Evolutionary conservation across 805 yeast genomes (phyloP), one percentile per base, ranked within the genome.

Genomic region (Sungouiozyma intestinalis): DNA sequence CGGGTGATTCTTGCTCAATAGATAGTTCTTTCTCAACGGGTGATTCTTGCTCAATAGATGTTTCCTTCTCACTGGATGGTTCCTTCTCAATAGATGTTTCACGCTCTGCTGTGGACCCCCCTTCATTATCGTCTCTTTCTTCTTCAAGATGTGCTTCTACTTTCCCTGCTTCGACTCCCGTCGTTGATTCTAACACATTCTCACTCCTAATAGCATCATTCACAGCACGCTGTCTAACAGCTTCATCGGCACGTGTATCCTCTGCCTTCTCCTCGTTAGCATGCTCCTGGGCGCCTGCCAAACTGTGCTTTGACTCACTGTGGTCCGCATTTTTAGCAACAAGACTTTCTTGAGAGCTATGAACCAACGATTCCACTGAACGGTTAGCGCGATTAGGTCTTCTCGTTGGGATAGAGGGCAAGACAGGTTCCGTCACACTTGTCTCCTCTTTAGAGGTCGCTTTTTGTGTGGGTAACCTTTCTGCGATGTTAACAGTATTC

Each of bases 381-480:
- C 15, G 6, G 29, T 24, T 24, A 6, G 11, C 6, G 11, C 29
- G 29, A 24, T 6, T 24, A 24, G 29, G 29, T 24, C 29, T 24
- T 11, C 11, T 24, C 29, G 29, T 7, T 16, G 38, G 38, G 9
- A 35, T 20, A 16, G 16, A 33, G 27, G 41, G 41, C 16, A 39
- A 16, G 7, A 13, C 21, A 11, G 41, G 41, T 19, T 33, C 36
- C n/a, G 32, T 4, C 3, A 31, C 15, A 13, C 19, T 35, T n/a
- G n/a, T 13, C 14, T 24, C 15, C 3, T 24, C 37, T 2, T 6
- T 11, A 6, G 37, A 20, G 2, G 41, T 2, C 9, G 15, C 37
- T 27, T 38, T 41, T n/a, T 34, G 32, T 9, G 57, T 24, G 40
- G 51, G 36, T 48, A 6, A 32, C 34, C 9, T 32, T 32, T 32